Percentiles rank a stretch among this genome's conserved stretches.
Evolutionary conservation across 139 green algal species (phyloP).

Genomic region (Gonium pectorale): DNA sequence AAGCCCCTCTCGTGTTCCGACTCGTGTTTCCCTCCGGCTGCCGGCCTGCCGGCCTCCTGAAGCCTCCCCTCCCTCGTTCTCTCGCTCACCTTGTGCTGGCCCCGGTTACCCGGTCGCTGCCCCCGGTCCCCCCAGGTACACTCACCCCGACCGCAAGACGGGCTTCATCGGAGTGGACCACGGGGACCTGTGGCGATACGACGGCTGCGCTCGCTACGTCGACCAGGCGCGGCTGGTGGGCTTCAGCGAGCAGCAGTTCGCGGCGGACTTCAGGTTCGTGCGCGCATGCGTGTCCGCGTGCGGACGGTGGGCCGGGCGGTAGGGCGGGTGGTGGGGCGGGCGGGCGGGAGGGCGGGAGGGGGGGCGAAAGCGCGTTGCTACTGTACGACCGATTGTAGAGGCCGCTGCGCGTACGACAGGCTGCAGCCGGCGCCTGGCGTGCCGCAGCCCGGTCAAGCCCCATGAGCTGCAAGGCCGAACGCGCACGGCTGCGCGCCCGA

Average conservation of each 20-base stretch:
- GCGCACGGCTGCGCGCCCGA: too few species aligned
- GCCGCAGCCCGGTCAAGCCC: too few species aligned
- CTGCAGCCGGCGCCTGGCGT: too few species aligned
- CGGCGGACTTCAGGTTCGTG: slow-evolving; percentile 42
- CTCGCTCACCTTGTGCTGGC: too few species aligned
- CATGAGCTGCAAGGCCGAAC: too few species aligned
- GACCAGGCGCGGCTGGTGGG: slow-evolving; percentile 8
- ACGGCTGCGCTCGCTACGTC: slow-evolving; percentile 60
- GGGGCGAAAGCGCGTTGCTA: not conserved
- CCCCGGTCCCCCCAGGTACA: slow-evolving; percentile 53
- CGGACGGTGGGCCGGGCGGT: not conserved
- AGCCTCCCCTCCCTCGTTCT: too few species aligned
- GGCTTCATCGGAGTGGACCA: slow-evolving; percentile 57
- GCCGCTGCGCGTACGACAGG: too few species aligned
- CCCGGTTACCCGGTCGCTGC: not conserved
- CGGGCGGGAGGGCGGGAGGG: not conserved
- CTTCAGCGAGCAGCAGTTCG: slow-evolving; percentile 38
- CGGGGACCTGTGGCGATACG: slow-evolving; percentile 61
- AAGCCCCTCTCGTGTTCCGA: too few species aligned
- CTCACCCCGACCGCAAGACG: slow-evolving; percentile 51
- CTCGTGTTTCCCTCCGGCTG: too few species aligned
- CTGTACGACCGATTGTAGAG: too few species aligned
- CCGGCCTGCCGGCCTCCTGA: too few species aligned
- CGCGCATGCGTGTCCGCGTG: too few species aligned
- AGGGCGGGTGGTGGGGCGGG: not conserved